phyloP scores from a whole-genome alignment of 164 flowering plant species.

The Magnolia kwangsiensis region DNA sequence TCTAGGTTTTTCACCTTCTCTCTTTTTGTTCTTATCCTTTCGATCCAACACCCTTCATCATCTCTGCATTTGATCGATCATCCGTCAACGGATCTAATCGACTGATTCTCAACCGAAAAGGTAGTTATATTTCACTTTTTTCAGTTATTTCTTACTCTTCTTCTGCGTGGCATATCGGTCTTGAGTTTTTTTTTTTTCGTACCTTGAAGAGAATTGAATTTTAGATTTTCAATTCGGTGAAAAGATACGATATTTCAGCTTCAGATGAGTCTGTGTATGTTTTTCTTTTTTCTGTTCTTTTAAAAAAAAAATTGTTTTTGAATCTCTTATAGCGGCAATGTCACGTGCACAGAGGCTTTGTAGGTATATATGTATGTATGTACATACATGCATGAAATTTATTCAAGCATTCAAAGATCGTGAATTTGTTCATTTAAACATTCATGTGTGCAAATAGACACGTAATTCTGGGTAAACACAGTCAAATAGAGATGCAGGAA shows the following conservation, averaged over 20 bases:
- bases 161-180: neutral
- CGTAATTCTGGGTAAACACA: too few relatives aligned
- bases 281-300: too few relatives aligned
- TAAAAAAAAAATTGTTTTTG: neutral
- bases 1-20: neutral
- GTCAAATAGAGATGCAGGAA: too few relatives aligned
- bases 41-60: neutral
- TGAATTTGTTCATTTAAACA: too few relatives aligned
- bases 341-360: neutral
- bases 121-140: neutral
- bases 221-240: too few relatives aligned
- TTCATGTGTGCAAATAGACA: too few relatives aligned
- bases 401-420: too few relatives aligned
- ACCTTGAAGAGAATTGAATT: too few relatives aligned
- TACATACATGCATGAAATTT: too few relatives aligned
- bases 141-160: neutral
- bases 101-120: neutral
- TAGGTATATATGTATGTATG: too few relatives aligned
- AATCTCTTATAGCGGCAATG: neutral
- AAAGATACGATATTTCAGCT: neutral
- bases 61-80: neutral
- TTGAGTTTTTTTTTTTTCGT: neutral
- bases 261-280: neutral
- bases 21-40: neutral
- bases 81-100: neutral